Conservation (phyloP, 2,329 filamentous ascomycete genomes). For the Scedosporium dehoogii region DNA sequence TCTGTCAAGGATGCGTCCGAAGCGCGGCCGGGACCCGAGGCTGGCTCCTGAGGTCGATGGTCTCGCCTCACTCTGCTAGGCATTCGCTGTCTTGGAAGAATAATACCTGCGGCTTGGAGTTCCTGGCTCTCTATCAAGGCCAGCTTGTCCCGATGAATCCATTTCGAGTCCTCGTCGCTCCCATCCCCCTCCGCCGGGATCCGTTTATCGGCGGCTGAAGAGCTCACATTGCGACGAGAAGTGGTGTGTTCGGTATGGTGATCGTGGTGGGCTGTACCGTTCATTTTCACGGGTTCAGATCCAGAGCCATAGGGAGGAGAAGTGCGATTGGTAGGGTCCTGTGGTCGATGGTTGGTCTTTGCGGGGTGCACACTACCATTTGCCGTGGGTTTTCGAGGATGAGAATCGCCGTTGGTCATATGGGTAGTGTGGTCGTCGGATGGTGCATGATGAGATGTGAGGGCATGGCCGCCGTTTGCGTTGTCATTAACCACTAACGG, state of each 20-base stretch:
- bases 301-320: slow-evolving; percentile 6
- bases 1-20: not conserved
- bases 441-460: not conserved
- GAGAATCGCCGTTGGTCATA: slow-evolving; percentile 11
- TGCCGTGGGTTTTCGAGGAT: slow-evolving; percentile 11
- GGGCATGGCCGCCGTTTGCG: slow-evolving; percentile 1
- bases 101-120: slow-evolving; percentile 67
- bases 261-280: not conserved
- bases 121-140: slow-evolving; percentile 73
- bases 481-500: not conserved
- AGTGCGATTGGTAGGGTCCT: slow-evolving; percentile 10
- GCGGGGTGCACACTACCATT: not conserved
- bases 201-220: slow-evolving; percentile 8
- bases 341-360: not conserved
- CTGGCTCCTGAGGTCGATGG: slow-evolving; percentile 9
- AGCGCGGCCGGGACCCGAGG: not conserved
- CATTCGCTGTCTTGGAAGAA: slow-evolving; percentile 43
- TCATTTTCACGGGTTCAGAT: not conserved
- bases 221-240: slow-evolving; percentile 1
- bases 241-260: not conserved
- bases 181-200: not conserved
- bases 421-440: not conserved
- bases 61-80: slow-evolving; percentile 31
- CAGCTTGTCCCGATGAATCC: slow-evolving; percentile 80
- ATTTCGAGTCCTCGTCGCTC: slow-evolving; percentile 56